Conservation (phyloP, 129 eudicot species). For the Escallonia herrerae region DNA sequence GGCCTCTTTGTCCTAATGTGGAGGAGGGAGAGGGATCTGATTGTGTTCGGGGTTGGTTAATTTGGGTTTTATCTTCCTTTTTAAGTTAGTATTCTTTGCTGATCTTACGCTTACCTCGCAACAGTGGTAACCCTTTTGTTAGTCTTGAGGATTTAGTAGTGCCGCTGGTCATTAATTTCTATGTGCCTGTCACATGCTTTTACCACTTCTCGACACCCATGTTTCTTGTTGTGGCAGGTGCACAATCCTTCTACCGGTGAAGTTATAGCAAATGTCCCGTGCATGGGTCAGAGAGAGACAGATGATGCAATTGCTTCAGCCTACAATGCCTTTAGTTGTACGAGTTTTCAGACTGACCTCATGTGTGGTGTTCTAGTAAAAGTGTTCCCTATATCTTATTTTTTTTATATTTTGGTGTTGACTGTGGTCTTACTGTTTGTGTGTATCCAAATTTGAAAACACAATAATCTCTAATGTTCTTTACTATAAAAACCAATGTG, state of each 20-base stretch:
- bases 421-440: too few relatives aligned
- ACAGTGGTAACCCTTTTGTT: too few relatives aligned
- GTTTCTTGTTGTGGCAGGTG: conserved; percentile 54
- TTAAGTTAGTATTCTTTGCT: too few relatives aligned
- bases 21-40: too few relatives aligned
- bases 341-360: conserved; percentile 5
- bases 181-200: not conserved
- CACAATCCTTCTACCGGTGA: conserved; percentile 81
- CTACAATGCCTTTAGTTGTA: conserved; percentile 53
- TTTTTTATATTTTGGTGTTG: not conserved
- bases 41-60: too few relatives aligned
- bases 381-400: not conserved
- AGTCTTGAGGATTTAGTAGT: too few relatives aligned
- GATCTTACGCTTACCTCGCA: too few relatives aligned
- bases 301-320: conserved; percentile 86
- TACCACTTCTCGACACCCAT: not conserved
- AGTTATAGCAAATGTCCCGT: conserved; percentile 65
- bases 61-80: too few relatives aligned
- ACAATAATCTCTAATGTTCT: too few relatives aligned
- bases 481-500: too few relatives aligned
- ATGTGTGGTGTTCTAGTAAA: not conserved
- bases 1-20: too few relatives aligned
- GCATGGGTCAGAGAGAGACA: conserved; percentile 83
- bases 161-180: not conserved
- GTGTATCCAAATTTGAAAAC: too few relatives aligned